A percentile compares a stretch with the other conserved stretches of the same genome.
Evolutionary conservation across 129 eudicot genomes (phyloP).

Genomic region (sunflower (Helianthus annuus)): HanXRQr2.0-SUNRISE NC_035438.2:135179593-135180092

Average conservation of each 20-base stretch:
- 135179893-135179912: neutral
- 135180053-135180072: too few species aligned
- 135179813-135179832: neutral
- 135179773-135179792: neutral
- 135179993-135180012: too few species aligned
- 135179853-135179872: neutral
- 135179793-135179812: conserved; percentile 4
- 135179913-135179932: too few species aligned
- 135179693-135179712: neutral
- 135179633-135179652: neutral
- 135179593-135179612: neutral
- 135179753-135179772: neutral
- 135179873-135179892: neutral
- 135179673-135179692: neutral
- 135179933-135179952: neutral
- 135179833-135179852: neutral
- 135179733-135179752: neutral
- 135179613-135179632: neutral
- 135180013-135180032: too few species aligned
- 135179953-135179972: neutral
- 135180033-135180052: too few species aligned
- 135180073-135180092: too few species aligned
- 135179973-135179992: too few species aligned
- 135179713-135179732: neutral
- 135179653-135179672: neutral